Evolutionary conservation across 2,329 filamentous ascomycete species (phyloP), one percentile per base, ranked within the genome.

Genomic region (Orbilia quercus): DNA sequence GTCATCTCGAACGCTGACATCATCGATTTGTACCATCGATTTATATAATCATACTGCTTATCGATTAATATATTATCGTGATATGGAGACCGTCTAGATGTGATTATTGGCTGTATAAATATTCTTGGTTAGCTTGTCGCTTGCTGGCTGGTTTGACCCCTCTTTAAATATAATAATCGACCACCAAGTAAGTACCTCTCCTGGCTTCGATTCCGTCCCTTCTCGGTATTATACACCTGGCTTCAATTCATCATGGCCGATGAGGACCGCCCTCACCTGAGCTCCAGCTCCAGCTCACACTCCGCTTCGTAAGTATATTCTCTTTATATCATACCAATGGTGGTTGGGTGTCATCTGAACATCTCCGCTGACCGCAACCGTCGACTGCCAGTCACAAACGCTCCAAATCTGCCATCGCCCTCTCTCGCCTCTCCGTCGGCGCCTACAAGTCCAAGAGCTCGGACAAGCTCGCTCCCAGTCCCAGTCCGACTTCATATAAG

Each of bases 341-440:
- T 44, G 28, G 16, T 22, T 36, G 2, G 2, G 40, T 14, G 40
- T 69, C 64, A 69, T 60, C 9, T 54, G 55, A 28, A 51, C 45
- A 28, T 18, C 47, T 34, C 66, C 53, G 66, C 66, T 72, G 66
- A 64, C 66, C 16, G 16, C 3, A n/a, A 18, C 14, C 11, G 12
- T 40, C 3, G 3, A 16, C 6, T 18, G n/a, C 23, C 28, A 72
- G 67, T 14, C 67, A 72, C 67, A 72, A 72, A 64, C 59, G 67
- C 36, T 65, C 59, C 38, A 47, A 50, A 25, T 72, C 67, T 16
- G 53, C 67, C 38, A 53, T 72, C 53, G 53, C 58, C n/a, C 59
- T 72, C 31, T 65, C 67, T 14, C 59, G 67, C 20, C 67, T 72
- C 11, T 72, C 67, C 53, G 51, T 65, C 25, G 47, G 54, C 38